Percentiles rank a stretch among this genome's conserved stretches.
These are phyloP conservation scores for Casuarina glauca DNA, from an alignment of 306 rosid genomes.

Conservation along the genomic window DNA sequence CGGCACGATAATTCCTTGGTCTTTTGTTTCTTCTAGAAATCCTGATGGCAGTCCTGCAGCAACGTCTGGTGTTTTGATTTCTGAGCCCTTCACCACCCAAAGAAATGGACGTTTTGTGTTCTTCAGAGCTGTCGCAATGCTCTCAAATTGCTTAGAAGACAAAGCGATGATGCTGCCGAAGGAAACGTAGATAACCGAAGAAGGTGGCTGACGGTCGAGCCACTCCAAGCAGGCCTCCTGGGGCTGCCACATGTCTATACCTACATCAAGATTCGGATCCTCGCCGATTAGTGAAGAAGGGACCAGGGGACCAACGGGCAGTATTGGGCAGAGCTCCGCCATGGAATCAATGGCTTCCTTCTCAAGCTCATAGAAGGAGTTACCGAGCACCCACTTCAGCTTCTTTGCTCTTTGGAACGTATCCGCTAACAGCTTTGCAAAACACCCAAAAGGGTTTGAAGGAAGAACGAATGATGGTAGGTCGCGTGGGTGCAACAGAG, in stretches of 20 bases:
- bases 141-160: conserved; percentile 25
- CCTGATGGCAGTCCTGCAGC: conserved; percentile 4
- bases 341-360: conserved; percentile 45
- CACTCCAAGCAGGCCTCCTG: conserved; percentile 51
- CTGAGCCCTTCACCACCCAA: conserved; percentile 41
- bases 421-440: conserved; percentile 11
- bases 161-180: conserved; percentile 42
- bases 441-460: conserved; percentile 8
- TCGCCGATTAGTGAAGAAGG: conserved; percentile 36
- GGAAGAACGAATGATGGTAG: conserved; percentile 58
- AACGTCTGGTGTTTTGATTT: background rate
- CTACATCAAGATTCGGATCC: conserved; percentile 33
- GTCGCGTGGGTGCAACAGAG: conserved; percentile 33
- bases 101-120: conserved; percentile 29
- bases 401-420: conserved; percentile 38
- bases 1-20: conserved; percentile 38
- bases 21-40: conserved; percentile 41
- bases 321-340: conserved; percentile 27
- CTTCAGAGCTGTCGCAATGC: conserved; percentile 41
- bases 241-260: conserved; percentile 44
- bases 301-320: conserved; percentile 44
- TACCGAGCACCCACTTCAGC: conserved; percentile 43
- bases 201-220: conserved; percentile 33
- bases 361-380: conserved; percentile 46
- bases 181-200: conserved; percentile 48